These are phyloP conservation scores for Zygosaccharomyces rouxii DNA, from an alignment of 805 yeast genomes.

Conservation along the genomic window DNA sequence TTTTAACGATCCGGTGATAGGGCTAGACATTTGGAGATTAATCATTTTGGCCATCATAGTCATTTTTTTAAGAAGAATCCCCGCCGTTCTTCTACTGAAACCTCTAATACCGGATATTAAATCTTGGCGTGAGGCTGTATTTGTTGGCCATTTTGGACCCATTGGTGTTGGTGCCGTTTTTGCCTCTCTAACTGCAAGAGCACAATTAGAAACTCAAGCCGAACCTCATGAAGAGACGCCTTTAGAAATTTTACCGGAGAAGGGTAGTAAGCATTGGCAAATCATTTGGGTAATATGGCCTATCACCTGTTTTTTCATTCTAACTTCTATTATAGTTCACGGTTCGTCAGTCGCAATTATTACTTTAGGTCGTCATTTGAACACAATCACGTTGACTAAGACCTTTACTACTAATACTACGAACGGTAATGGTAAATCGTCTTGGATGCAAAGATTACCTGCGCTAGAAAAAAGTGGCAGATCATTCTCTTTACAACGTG, in stretches of 20 bases:
- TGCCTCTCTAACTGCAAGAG: slow-evolving; percentile 74
- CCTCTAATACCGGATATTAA: slow-evolving; percentile 83
- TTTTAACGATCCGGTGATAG: slow-evolving; percentile 57
- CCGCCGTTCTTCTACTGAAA: slow-evolving; percentile 70
- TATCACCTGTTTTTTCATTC: slow-evolving; percentile 69
- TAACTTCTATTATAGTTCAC: slow-evolving; percentile 81
- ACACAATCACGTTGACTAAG: slow-evolving; percentile 90
- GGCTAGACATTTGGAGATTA: slow-evolving; percentile 74
- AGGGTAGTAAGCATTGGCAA: slow-evolving; percentile 50
- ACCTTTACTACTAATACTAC: slow-evolving; percentile 71
- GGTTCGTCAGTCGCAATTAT: slow-evolving; percentile 82
- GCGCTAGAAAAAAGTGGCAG: slow-evolving; percentile 62
- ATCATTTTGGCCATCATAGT: slow-evolving; percentile 70
- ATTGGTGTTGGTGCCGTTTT: slow-evolving; percentile 93
- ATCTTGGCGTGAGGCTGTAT: slow-evolving; percentile 89
- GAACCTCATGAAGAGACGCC: slow-evolving; percentile 55
- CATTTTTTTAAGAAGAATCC: slow-evolving; percentile 72
- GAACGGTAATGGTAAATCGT: slow-evolving; percentile 49
- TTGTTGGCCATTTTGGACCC: slow-evolving; percentile 95
- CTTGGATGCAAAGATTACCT: slow-evolving; percentile 86
- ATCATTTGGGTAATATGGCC: slow-evolving; percentile 75
- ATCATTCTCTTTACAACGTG: slow-evolving; percentile 74
- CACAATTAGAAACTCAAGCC: slow-evolving; percentile 52
- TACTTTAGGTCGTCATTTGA: slow-evolving; percentile 77
- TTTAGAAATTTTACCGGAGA: slow-evolving; percentile 43